A percentile compares a stretch with the other conserved stretches of the same genome.
These are phyloP conservation scores for Adansonia grandidieri DNA, from an alignment of 441 rosid species.

Conservation along the genomic window DNA sequence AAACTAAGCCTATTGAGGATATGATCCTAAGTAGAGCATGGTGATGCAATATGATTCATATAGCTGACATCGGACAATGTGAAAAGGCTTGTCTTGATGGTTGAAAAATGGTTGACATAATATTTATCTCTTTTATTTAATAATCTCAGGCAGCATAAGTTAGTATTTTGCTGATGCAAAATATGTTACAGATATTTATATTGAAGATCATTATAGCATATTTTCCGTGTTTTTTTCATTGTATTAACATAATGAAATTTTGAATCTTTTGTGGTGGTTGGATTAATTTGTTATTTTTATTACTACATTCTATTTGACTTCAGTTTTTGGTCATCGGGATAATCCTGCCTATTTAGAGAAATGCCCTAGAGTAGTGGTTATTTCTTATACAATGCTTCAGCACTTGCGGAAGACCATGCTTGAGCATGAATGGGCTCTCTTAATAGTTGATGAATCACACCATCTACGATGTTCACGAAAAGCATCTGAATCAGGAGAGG, in stretches of 20 bases:
- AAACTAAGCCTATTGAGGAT: conserved; percentile 7
- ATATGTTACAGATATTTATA: conserved; percentile 5
- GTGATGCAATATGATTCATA: not conserved
- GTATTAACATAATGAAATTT: conserved; percentile 8
- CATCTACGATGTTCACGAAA: conserved; percentile 83
- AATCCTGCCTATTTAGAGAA: conserved; percentile 69
- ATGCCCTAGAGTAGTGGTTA: conserved; percentile 87
- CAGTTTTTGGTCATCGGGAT: conserved; percentile 87
- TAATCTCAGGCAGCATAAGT: not conserved
- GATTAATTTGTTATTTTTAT: conserved; percentile 16
- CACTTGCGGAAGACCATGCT: conserved; percentile 72
- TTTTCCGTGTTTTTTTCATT: not conserved
- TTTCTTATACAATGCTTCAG: conserved; percentile 87
- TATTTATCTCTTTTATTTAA: conserved; percentile 3
- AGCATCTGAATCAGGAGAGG: conserved; percentile 73
- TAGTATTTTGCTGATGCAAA: not conserved
- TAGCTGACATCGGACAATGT: not conserved
- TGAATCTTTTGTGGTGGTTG: not conserved
- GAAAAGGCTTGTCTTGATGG: conserved; percentile 7
- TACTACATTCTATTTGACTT: conserved; percentile 29
- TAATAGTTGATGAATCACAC: conserved; percentile 96
- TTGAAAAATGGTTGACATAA: not conserved
- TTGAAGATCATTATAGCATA: conserved; percentile 10
- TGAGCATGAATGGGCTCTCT: conserved; percentile 77
- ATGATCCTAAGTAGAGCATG: not conserved